Percentiles rank a stretch among this genome's conserved stretches.
Evolutionary conservation across 345 rosid genomes (phyloP).

Genomic region (Pistacia atlantica): DNA sequence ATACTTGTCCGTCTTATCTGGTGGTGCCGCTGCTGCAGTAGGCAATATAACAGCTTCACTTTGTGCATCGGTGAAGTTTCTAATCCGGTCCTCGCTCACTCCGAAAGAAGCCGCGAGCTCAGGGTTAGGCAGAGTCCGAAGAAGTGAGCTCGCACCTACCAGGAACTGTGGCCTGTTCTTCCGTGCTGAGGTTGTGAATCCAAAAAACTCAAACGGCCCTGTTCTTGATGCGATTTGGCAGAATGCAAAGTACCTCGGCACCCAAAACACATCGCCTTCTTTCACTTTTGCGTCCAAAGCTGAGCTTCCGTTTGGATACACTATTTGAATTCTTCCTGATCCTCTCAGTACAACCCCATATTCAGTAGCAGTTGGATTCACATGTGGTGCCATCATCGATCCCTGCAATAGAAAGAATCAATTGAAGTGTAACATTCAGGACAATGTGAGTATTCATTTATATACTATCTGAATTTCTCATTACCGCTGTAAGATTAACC

Average conservation of each 20-base stretch:
- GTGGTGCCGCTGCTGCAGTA: conserved; percentile 50
- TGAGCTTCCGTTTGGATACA: conserved; percentile 71
- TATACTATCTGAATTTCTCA: too few species aligned
- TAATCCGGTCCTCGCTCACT: conserved; percentile 40
- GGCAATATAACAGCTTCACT: conserved; percentile 72
- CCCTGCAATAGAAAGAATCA: conserved; percentile 43
- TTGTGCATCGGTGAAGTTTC: conserved; percentile 44
- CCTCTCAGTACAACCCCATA: conserved; percentile 78
- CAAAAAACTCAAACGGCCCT: conserved; percentile 70
- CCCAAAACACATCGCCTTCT: conserved; percentile 77
- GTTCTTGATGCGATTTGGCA: conserved; percentile 73
- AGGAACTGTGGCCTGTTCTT: conserved; percentile 85
- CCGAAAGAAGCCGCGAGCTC: conserved; percentile 68
- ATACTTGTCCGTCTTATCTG: conserved; percentile 20
- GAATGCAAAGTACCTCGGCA: conserved; percentile 86
- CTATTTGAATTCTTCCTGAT: conserved; percentile 66
- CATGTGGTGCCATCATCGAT: conserved; percentile 94
- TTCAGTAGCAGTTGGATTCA: conserved; percentile 84
- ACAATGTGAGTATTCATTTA: too few species aligned
- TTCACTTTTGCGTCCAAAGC: conserved; percentile 57
- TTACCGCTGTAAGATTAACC: conserved; percentile 87
- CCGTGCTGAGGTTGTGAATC: conserved; percentile 81
- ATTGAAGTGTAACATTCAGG: too few species aligned
- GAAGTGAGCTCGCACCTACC: conserved; percentile 65
- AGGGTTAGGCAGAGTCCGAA: conserved; percentile 40